Base-by-base conservation (phyloP, 345 rosid species). In the Jatropha curcas region DNA sequence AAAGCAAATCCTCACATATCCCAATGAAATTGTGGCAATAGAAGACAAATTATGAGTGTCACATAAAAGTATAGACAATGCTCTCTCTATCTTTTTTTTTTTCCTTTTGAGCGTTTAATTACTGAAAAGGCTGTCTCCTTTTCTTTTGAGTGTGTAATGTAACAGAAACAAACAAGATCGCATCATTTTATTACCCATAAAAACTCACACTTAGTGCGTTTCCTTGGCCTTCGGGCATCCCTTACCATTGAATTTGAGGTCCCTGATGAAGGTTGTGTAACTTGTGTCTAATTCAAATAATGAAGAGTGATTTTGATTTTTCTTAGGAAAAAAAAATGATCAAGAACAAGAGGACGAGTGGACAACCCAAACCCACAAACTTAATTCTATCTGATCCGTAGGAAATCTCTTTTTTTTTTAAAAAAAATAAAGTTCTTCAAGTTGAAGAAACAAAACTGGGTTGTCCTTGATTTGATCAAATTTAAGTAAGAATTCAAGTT, bases 21-120 rank as follows among this genome's bases (percentile, higher is more conserved):
- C 82, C 76, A 71, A 76, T 61, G 43, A 72, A 34, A 60, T 67
- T 51, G 70, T 73, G n/a, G 60, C 59, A 59, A 48, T 76, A 64
- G 22, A 70, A 39, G 71, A 81, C 74, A 74, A 31, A 62, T 39
- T 50, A 82, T 60, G 71, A 80, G 74, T 66, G 79, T 74, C 80
- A 62, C 1, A n/a, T n/a, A n/a, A n/a, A 55, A 30, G 59, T 73
- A 45, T 56, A 66, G 76, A 75, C 79, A 79, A 77, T 73, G 37
- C 20, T 12, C 24, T 70, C 58, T 46, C 63, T 11, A 13, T 27
- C 62, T 16, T 59, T 39, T 10, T 65, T 27, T 27, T 48, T 48
- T 28, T 57, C 22, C 22, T 31, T 12, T 70, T n/a, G n/a, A n/a
- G n/a, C n/a, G n/a, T n/a, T n/a, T n/a, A n/a, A n/a, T n/a, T n/a